Base-by-base conservation (phyloP, 2,329 filamentous ascomycete genomes). In the Grosmannia penicillata region DNA sequence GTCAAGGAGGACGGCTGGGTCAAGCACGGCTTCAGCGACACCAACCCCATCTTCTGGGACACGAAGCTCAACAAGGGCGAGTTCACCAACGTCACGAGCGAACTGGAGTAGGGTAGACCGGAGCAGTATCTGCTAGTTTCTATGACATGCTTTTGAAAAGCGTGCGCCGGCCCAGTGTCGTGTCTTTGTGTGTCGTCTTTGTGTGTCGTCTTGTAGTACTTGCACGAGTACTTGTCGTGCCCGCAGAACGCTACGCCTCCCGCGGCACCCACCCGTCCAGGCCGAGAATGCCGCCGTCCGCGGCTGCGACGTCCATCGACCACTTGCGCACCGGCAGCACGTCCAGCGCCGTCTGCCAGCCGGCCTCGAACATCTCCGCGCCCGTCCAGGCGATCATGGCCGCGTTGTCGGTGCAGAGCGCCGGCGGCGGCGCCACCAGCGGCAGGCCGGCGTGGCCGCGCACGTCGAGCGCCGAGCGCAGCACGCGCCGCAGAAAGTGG, bases 11-110 rank as follows among this genome's bases (percentile, higher is more conserved):
- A 86, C 47, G 91, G 91, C 51, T 98, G 91, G 91, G 87, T 93
- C 54, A 94, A 93, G 74, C 89, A 96, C 57, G 91, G 91, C 45
- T 98, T 98, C 72, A 86, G 70, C 56, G 91, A 98, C 62, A 96
- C 89, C 51, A 95, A 96, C 69, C 89, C 89, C 32, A 93, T 96
- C 57, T 98, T 98, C 79, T 98, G 91, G 91, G 82, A 93, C 71
- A 95, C 87, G 36, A 98, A 98, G 77, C 65, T 98, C 55, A 82
- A 94, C 60, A 93, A 93, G 75, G 87, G 87, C 60, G 91, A 98
- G 68, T 98, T 98, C 62, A 89, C 81, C 47, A 95, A 95, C 58
- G 87, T 95, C 38, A 93, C 84, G 42, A 83, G 81, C 52, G 66
- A 78, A 53, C 58, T 93, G 56, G 71, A 72, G n/a, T 75, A 66